These are phyloP conservation scores for Boletus insuetus DNA, from an alignment of 768 basidiomycete species.

Conservation along the genomic window DNA sequence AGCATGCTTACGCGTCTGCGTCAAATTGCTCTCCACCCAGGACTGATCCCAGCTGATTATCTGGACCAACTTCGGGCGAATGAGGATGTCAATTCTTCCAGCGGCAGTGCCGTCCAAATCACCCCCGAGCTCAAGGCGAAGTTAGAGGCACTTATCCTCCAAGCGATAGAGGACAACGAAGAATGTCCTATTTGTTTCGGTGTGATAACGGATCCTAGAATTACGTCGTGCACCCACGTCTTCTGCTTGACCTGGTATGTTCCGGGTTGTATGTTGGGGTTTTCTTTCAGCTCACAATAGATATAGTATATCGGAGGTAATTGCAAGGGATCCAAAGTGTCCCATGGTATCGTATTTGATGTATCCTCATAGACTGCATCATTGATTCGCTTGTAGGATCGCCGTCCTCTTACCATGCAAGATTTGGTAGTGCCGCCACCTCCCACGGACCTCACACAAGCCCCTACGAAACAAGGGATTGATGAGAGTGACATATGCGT, in stretches of 20 bases:
- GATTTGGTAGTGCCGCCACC: constrained; percentile 64
- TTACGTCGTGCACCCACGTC: constrained; percentile 69
- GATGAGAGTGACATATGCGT: constrained; percentile 40
- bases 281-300: constrained; percentile 1
- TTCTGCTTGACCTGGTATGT: constrained; percentile 71
- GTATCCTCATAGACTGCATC: background rate
- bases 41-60: constrained; percentile 68
- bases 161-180: constrained; percentile 76
- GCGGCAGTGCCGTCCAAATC: constrained; percentile 34
- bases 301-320: constrained; percentile 63
- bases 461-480: constrained; percentile 40
- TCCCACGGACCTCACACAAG: constrained; percentile 68
- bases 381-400: constrained; percentile 51
- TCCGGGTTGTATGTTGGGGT: background rate
- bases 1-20: constrained; percentile 86
- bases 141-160: constrained; percentile 56
- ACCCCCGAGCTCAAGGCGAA: constrained; percentile 52
- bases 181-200: constrained; percentile 79
- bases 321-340: constrained; percentile 70
- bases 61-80: constrained; percentile 52
- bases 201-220: constrained; percentile 59
- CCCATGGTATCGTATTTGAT: constrained; percentile 59
- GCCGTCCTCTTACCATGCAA: constrained; percentile 50
- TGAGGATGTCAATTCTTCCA: constrained; percentile 26
- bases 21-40: constrained; percentile 78